phyloP scores from a whole-genome alignment of 176 grass and related monocot genomes.

The Thinopyrum elongatum region DNA sequence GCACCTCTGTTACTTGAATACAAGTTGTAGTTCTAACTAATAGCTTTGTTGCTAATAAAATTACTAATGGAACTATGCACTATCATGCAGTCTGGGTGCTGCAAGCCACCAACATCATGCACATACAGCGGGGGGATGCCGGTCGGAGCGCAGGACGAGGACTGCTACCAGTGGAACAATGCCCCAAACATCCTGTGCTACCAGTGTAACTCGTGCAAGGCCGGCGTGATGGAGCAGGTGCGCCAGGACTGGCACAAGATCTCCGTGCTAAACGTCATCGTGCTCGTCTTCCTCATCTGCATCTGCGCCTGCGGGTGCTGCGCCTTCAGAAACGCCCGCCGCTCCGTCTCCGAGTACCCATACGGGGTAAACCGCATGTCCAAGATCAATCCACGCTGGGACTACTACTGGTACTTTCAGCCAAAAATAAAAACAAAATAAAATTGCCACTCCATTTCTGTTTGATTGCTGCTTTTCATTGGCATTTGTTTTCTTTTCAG shows the following conservation, averaged over 20 bases:
- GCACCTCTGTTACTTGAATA: not conserved
- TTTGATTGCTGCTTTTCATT: not conserved
- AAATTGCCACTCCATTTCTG: not conserved
- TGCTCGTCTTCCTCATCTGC: constrained; percentile 66
- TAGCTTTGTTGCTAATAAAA: not conserved
- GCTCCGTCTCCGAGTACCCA: constrained; percentile 55
- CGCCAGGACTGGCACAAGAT: constrained; percentile 90
- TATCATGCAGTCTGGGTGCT: constrained; percentile 80
- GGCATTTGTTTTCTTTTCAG: not conserved
- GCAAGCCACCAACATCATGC: constrained; percentile 95
- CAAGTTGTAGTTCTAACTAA: not conserved
- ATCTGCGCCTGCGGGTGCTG: constrained; percentile 76
- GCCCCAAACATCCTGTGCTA: constrained; percentile 78
- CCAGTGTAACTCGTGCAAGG: constrained; percentile 86
- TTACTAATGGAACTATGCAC: not conserved
- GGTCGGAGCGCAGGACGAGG: constrained; percentile 61
- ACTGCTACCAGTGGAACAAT: constrained; percentile 96
- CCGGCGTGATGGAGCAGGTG: constrained; percentile 88
- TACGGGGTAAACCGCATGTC: constrained; percentile 92
- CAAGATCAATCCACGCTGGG: constrained; percentile 81
- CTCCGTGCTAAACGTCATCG: constrained; percentile 63
- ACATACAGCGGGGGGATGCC: constrained; percentile 62
- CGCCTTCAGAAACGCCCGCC: constrained; percentile 80
- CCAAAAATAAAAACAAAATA: not conserved
- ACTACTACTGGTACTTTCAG: constrained; percentile 85